Conservation (phyloP, 352 stramenopile species). For the Pythium sukuiense region DNA sequence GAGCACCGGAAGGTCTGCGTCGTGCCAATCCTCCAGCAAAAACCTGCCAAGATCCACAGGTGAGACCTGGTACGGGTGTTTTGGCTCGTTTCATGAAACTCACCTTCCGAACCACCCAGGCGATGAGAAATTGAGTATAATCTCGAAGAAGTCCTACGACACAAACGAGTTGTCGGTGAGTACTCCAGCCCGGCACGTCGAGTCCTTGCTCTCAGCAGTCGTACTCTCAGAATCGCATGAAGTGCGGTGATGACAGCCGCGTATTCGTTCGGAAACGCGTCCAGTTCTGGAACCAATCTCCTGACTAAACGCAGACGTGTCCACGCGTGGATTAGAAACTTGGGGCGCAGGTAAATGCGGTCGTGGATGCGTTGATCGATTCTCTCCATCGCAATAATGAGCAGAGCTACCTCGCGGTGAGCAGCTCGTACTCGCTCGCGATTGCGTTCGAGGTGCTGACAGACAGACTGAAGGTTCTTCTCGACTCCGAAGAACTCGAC, state of each 20-base stretch:
- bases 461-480: slow-evolving; percentile 2
- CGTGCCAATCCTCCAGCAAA: slow-evolving; percentile 30
- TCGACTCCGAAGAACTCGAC: slow-evolving; percentile 11
- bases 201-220: neutral
- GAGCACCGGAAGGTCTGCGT: slow-evolving; percentile 22
- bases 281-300: slow-evolving; percentile 48
- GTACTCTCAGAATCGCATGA: slow-evolving; percentile 28
- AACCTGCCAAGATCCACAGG: slow-evolving; percentile 6
- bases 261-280: slow-evolving; percentile 39
- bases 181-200: too few relatives aligned
- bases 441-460: slow-evolving; percentile 20
- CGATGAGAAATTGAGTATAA: slow-evolving; percentile 31
- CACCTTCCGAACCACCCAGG: slow-evolving; percentile 39
- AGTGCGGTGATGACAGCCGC: slow-evolving; percentile 23
- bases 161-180: neutral
- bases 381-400: slow-evolving; percentile 41
- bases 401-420: slow-evolving; percentile 51
- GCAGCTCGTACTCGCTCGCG: slow-evolving; percentile 32
- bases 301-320: slow-evolving; percentile 29
- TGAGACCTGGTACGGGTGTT: neutral
- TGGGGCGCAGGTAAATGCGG: slow-evolving; percentile 20
- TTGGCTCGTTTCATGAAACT: neutral
- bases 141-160: slow-evolving; percentile 33
- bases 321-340: slow-evolving; percentile 28
- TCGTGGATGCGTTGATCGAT: slow-evolving; percentile 21